Base-by-base conservation (phyloP, 169 alveolate genomes). In the Plasmodium adleri region DNA sequence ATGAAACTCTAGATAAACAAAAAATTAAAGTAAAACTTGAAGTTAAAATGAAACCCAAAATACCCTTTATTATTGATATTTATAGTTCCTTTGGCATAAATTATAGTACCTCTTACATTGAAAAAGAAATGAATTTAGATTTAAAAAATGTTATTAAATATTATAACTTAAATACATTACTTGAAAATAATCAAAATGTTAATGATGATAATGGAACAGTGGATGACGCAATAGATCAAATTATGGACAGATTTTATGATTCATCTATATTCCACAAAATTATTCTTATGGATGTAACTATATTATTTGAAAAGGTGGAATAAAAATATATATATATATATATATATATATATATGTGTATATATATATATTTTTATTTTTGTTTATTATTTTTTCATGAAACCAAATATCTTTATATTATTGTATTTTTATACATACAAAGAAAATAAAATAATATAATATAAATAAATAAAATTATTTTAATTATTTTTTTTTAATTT, bases 231-330 rank as follows among this genome's bases (percentile, higher is more conserved):
- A 88, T 90, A 60, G 90, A 80, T 72, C 93, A 94, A 20, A 78
- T 94, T 39, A 74, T 94, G 50, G 95, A 94, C 32, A 56, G 96
- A 7, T 92, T 94, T 70, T 64, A 88, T 20, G 96, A 94, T 52
- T 93, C 94, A 3, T 94, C 95, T 6, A 64, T 90, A 66, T 94
- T 94, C 71, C 72, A 94, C 74, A 94, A 92, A 74, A 94, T 94
- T 28, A 43, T 39, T 13, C 94, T 94, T 9, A 32, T 88, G 66
- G 93, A 94, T 39, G 93, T 92, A 2, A 92, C 92, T 43, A 52
- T 94, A 52, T 2, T 20, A 12, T 66, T 72, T 64, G 67, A 62
- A 8, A 39, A 32, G 56, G 76, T 50, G 2, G 67, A 76, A 9
- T 24, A 76, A 54, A 20, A 15, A 52, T 2, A 43, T 10, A 9